Base-by-base conservation (phyloP, 495 filamentous ascomycete species). In the Pyrenopolyporus hunteri region DNA sequence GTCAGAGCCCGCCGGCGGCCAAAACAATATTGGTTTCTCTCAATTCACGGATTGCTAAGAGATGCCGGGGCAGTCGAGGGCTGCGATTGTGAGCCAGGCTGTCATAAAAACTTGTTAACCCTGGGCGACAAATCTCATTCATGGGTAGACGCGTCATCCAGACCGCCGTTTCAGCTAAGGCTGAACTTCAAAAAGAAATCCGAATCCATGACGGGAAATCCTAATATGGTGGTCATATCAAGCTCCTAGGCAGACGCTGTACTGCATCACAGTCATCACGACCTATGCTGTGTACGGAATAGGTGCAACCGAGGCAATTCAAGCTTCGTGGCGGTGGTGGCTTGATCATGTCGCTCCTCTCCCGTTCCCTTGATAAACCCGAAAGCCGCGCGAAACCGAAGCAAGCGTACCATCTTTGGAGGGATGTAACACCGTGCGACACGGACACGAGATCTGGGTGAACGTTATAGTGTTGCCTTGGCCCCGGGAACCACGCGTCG, bases 311-410 rank as follows among this genome's bases (percentile, higher is more conserved):
- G n/a, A n/a, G n/a, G n/a, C n/a, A n/a, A n/a, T n/a, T n/a, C n/a
- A n/a, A 44, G 40, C 20, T 44, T 22, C 23, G 40, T 44, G 40
- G 40, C 20, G 40, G 40, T 44, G 20, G 40, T 44, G 40, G 40
- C 22, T 44, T 19, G 37, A 5, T 16, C 32, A 20, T 19, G 8
- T 5, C 16, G 23, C 9, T 11, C 37, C 37, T 23, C 20, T 23
- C 17, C 5, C 7, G 37, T 17, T 23, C 17, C 37, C 23, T 17
- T 20, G 23, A 42, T 42, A 17, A 42, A 11, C 37, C 17, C 37
- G 19, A 23, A 42, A 29, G 42, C 42, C 42, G 42, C 14, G 42
- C 23, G 13, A 28, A 45, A 7, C 42, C 42, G 42, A 45, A 29
- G 1, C n/a, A n/a, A n/a, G 8, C 20, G 25, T 23, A 26, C 42